phyloP scores from a whole-genome alignment of 768 basidiomycete species.

The Pholiota molesta region DNA sequence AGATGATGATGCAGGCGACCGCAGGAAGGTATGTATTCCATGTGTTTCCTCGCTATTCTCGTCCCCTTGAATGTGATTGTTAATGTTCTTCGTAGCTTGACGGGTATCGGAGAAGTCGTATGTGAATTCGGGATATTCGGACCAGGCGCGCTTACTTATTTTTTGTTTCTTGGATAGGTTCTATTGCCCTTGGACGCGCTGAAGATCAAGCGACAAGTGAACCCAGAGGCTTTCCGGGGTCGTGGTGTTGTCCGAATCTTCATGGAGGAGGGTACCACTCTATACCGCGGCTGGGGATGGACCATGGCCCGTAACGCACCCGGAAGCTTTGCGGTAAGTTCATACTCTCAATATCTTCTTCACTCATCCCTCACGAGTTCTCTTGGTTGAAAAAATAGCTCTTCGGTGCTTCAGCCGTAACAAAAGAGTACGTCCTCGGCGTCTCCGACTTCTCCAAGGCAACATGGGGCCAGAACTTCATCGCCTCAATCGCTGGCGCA shows the following conservation, averaged over 20 bases:
- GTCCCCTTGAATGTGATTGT: neutral
- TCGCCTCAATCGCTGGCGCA: constrained; percentile 93
- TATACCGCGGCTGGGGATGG: constrained; percentile 99
- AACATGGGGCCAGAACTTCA: constrained; percentile 97
- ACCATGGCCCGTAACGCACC: constrained; percentile 98
- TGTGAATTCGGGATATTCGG: constrained; percentile 24
- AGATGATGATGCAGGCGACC: constrained; percentile 92
- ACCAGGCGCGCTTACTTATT: neutral
- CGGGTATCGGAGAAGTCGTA: constrained; percentile 94
- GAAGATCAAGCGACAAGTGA: constrained; percentile 98
- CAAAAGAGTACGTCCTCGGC: constrained; percentile 92
- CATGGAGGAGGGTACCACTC: constrained; percentile 85
- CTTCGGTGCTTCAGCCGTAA: constrained; percentile 93
- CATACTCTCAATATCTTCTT: neutral
- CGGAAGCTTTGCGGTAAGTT: constrained; percentile 87
- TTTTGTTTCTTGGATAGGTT: constrained; percentile 45
- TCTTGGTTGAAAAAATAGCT: constrained; percentile 54
- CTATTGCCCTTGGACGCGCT: constrained; percentile 96
- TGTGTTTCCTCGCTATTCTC: neutral
- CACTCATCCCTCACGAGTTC: neutral
- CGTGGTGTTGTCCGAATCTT: constrained; percentile 90
- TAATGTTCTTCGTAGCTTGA: constrained; percentile 45
- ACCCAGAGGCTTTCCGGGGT: constrained; percentile 97
- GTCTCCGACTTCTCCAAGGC: constrained; percentile 90
- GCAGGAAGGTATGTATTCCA: constrained; percentile 76